These are phyloP conservation scores for Tylopilus rubrobrunneus DNA, from an alignment of 768 basidiomycete species.

Conservation along the genomic window DNA sequence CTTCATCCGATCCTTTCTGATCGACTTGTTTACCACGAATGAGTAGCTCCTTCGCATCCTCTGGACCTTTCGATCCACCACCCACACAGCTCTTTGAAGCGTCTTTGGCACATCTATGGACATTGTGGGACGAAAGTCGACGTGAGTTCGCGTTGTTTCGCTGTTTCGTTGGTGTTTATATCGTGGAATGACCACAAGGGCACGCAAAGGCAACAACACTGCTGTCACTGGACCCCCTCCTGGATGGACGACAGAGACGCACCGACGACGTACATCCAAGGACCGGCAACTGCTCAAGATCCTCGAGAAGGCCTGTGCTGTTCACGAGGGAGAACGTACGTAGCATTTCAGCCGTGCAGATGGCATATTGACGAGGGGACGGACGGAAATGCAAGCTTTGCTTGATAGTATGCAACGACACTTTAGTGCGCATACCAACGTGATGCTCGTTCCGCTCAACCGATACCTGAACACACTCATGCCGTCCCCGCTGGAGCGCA, in stretches of 20 bases:
- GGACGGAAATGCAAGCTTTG: constrained; percentile 60
- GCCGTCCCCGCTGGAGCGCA: constrained; percentile 55
- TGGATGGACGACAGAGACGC: constrained; percentile 75
- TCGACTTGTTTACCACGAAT: background rate
- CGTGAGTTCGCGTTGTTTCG: constrained; percentile 33
- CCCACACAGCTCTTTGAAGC: constrained; percentile 62
- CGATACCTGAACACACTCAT: constrained; percentile 89
- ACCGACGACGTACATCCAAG: constrained; percentile 82
- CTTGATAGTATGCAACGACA: constrained; percentile 71
- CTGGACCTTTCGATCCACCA: constrained; percentile 54
- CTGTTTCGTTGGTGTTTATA: background rate
- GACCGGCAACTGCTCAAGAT: constrained; percentile 71
- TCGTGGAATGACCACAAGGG: constrained; percentile 1
- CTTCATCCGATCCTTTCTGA: background rate
- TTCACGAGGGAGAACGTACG: constrained; percentile 51
- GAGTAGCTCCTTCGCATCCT: constrained; percentile 64
- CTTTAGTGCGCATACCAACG: constrained; percentile 81
- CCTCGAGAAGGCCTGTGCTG: constrained; percentile 58
- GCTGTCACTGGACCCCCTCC: constrained; percentile 49
- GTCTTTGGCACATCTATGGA: constrained; percentile 66
- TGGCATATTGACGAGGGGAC: background rate
- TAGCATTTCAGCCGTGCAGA: constrained; percentile 3
- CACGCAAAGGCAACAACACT: constrained; percentile 1
- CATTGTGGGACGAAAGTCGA: constrained; percentile 62
- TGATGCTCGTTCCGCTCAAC: constrained; percentile 83